Evolutionary conservation across 2,329 filamentous ascomycete genomes (phyloP).

Genomic region (Fusarium annulatum): DNA sequence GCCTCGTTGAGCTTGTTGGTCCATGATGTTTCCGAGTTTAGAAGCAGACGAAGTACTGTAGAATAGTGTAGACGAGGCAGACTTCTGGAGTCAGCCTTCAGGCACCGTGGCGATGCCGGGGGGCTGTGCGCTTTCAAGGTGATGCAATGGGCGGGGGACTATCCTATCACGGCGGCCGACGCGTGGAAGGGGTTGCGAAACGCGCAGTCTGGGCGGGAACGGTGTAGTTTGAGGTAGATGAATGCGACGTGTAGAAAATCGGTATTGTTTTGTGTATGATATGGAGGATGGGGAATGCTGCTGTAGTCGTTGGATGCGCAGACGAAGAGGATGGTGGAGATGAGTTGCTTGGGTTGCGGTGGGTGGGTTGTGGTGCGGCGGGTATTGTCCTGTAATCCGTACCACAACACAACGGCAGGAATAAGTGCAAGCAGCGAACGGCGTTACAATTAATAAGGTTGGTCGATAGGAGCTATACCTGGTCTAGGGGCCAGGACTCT

Average conservation of each 20-base stretch:
- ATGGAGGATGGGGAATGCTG: neutral
- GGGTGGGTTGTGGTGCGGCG: slow-evolving; percentile 31
- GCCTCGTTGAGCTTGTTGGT: slow-evolving; percentile 59
- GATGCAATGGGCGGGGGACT: slow-evolving; percentile 47
- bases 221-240: slow-evolving; percentile 30
- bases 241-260: slow-evolving; percentile 33
- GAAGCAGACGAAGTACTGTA: slow-evolving; percentile 43
- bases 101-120: slow-evolving; percentile 54
- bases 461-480: slow-evolving; percentile 16
- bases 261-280: slow-evolving; percentile 19
- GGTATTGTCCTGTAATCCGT: slow-evolving; percentile 13
- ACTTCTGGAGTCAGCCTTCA: slow-evolving; percentile 59
- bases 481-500: slow-evolving; percentile 1
- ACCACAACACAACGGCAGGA: slow-evolving; percentile 8
- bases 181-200: slow-evolving; percentile 45
- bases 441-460: slow-evolving; percentile 36
- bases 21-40: slow-evolving; percentile 53
- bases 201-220: slow-evolving; percentile 28
- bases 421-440: slow-evolving; percentile 7
- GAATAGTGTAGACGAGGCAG: slow-evolving; percentile 52
- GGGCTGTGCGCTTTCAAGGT: slow-evolving; percentile 55
- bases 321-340: slow-evolving; percentile 36
- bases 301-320: neutral
- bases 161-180: slow-evolving; percentile 46
- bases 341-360: slow-evolving; percentile 27